A percentile compares a stretch with the other conserved stretches of the same genome.
Conservation (phyloP, 2,329 filamentous ascomycete species). For the Fusarium palustre region DNA sequence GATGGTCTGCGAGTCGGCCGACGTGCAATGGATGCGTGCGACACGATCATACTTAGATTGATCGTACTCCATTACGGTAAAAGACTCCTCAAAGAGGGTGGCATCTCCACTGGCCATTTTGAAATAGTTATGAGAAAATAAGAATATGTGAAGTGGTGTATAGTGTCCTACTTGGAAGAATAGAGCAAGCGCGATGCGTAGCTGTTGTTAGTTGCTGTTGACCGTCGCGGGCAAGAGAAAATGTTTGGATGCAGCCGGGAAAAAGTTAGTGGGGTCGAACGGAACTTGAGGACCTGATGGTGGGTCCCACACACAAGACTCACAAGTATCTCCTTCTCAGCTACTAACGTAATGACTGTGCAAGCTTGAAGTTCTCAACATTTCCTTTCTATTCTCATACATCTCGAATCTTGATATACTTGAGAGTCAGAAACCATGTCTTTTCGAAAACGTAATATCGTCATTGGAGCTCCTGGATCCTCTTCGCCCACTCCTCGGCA, state of each 20-base stretch:
- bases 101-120: conserved; percentile 73
- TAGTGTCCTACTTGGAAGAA: neutral
- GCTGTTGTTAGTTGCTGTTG: conserved; percentile 1
- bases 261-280: conserved; percentile 41
- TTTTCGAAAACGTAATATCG: conserved; percentile 68
- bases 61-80: conserved; percentile 83
- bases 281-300: conserved; percentile 6
- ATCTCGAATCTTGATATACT: neutral
- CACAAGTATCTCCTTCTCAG: neutral
- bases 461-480: conserved; percentile 55
- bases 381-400: neutral
- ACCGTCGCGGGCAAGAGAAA: conserved; percentile 38
- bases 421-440: conserved; percentile 58
- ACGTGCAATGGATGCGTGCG: conserved; percentile 83
- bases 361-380: neutral
- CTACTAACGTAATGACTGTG: neutral
- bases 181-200: neutral
- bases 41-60: conserved; percentile 95
- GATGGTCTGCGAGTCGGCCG: conserved; percentile 77
- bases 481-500: conserved; percentile 40
- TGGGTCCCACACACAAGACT: conserved; percentile 28
- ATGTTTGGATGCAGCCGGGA: conserved; percentile 37
- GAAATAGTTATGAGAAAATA: neutral
- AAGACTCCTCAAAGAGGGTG: conserved; percentile 92
- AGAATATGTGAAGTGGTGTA: neutral